Evolutionary conservation across 2,329 filamentous ascomycete genomes (phyloP), one percentile per base, ranked within the genome.

Genomic region (Corynespora cassiicola): DNA sequence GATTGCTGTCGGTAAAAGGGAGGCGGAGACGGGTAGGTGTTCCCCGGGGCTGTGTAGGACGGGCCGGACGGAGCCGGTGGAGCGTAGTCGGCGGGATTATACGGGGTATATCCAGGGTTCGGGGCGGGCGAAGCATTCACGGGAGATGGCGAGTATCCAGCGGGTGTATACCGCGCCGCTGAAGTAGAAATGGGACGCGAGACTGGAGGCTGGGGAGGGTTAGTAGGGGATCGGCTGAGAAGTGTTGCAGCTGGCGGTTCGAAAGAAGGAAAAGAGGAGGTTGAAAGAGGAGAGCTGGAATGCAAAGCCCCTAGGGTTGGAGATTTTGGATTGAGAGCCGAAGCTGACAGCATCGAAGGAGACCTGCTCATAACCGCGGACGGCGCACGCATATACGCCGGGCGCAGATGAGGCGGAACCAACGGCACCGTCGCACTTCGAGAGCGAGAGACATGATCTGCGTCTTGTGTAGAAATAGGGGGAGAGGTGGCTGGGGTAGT

Each of bases 201-300:
- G 21, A 40, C 30, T 39, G 46, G 37, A 41, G 59, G 55, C 61
- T 66, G 59, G 20, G 50, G 54, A 17, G 58, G 36, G 58, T 68
- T 59, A 68, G 65, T 64, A 30, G 38, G 40, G 42, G 64, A 50
- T 21, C 50, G 58, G 26, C 52, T 55, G 32, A 66, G 48, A 25
- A 65, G 36, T 17, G 61, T 50, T 32, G 65, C 65, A 44, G 65
- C 48, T 53, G 63, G 65, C 50, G 65, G 63, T 41, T 65, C 61
- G 36, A 58, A 63, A 45, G 65, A 66, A 6, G 63, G 63, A 43
- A 53, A 54, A 36, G 66, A 65, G 41, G 51, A 34, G 38, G 53
- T 50, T 36, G 49, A 47, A 36, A 68, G 42, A 9, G 65, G 60
- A 45, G 65, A 63, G 40, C 52, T 54, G 31, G 45, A 46, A 42